A percentile compares a stretch with the other conserved stretches of the same genome.
phyloP scores from a whole-genome alignment of 495 filamentous ascomycete species.

The Filosporella fistucella region DNA sequence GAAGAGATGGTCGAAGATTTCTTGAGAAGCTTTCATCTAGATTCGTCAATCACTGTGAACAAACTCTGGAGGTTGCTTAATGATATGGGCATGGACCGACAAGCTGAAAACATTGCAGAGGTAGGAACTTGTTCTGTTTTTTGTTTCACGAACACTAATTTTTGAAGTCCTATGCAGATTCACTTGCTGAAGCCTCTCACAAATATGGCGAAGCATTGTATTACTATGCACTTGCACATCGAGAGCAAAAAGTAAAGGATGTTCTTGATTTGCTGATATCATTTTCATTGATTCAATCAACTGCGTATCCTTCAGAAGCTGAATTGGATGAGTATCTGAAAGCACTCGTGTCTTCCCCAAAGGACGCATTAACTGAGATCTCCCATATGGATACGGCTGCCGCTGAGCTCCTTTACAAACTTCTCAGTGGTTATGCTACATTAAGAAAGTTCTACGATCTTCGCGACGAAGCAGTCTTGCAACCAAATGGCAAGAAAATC shows the following conservation, averaged over 20 bases:
- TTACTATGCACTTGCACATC: conserved; percentile 80
- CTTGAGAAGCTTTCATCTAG: conserved; percentile 57
- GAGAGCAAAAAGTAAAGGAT: conserved; percentile 67
- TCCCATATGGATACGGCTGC: conserved; percentile 68
- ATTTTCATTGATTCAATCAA: conserved; percentile 77
- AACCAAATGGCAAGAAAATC: conserved; percentile 31
- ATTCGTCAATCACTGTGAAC: conserved; percentile 64
- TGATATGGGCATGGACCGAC: conserved; percentile 61
- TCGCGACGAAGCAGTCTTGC: conserved; percentile 57
- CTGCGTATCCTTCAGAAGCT: conserved; percentile 61
- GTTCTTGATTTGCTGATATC: conserved; percentile 84
- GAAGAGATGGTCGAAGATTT: conserved; percentile 64
- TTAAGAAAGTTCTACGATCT: conserved; percentile 83
- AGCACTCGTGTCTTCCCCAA: conserved; percentile 60
- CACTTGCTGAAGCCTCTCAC: conserved; percentile 57
- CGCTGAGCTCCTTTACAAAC: conserved; percentile 71
- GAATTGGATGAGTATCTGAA: conserved; percentile 67
- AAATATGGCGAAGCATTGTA: conserved; percentile 77
- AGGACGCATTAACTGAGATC: conserved; percentile 57
- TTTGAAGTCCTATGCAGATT: conserved; percentile 69
- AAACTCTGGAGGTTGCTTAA: conserved; percentile 68
- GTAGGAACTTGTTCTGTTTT: conserved; percentile 36
- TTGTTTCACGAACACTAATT: conserved; percentile 8
- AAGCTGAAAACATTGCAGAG: conserved; percentile 70
- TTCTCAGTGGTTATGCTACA: conserved; percentile 87